Evolutionary conservation across 768 basidiomycete species (phyloP), one percentile per base, ranked within the genome.

Genomic region (Amanita pallidorosea): DNA sequence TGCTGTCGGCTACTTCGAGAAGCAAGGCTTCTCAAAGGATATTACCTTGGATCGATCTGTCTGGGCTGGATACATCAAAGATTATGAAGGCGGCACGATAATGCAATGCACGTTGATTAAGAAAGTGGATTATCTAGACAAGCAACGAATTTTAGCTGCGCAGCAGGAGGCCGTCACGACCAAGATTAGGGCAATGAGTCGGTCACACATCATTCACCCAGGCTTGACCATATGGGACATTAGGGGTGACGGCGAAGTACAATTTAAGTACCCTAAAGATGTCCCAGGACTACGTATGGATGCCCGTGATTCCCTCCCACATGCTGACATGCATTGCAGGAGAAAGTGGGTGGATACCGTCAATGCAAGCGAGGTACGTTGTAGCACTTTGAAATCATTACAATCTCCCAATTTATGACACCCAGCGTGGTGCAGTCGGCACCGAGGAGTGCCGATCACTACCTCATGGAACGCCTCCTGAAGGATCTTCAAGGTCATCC

Each of bases 41-140:
- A 95, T 99, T 54, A 85, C 87, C 0, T 76, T 96, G n/a, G 85
- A 85, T 54, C 79, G 94, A 40, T 81, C 87, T 2, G 74, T 85
- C 7, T 99, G 96, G 96, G 94, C 95, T 0, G 96, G 94, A 9
- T 98, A 99, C 65, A 98, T 99, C 80, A 99, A 98, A 65, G 96
- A 99, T 64, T 99, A 99, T 66, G 96, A 99, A 65, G 95, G 95
- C 36, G 94, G 91, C 15, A 99, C 95, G 41, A 92, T 98, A 69
- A 97, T 99, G 94, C 90, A 94, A 65, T 99, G 96, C 61, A 85
- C 85, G 5, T 85, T 99, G 88, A 67, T 99, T n/a, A 81, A 77
- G 47, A 90, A 88, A 62, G 81, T 98, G 55, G 81, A 92, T 61
- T 99, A 98, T 61, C 74, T 94, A 53, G 74, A 86, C 57, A 91